Conservation (phyloP, 108 stramenopile genomes). For the Cyclotella atomus region DNA sequence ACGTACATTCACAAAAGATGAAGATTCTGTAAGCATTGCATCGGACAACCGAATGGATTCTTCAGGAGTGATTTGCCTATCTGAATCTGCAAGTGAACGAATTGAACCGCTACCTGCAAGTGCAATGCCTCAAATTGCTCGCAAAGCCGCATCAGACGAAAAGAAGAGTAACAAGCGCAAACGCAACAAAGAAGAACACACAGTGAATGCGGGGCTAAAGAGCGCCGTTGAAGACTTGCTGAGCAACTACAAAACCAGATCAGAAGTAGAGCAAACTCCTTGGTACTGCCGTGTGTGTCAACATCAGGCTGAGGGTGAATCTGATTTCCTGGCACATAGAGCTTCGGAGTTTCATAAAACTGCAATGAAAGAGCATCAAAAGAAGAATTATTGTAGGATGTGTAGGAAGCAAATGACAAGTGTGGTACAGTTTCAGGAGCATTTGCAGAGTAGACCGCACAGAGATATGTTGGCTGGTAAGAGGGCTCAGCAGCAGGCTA, state of each 20-base stretch:
- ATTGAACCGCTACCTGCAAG: slow-evolving; percentile 64
- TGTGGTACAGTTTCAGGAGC: slow-evolving; percentile 87
- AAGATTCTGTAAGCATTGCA: background rate
- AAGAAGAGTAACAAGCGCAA: slow-evolving; percentile 35
- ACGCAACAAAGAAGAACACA: slow-evolving; percentile 25
- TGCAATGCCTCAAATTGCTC: slow-evolving; percentile 51
- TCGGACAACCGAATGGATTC: background rate
- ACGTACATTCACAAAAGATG: slow-evolving; percentile 13
- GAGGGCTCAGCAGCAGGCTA: slow-evolving; percentile 45
- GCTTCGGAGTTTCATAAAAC: slow-evolving; percentile 73
- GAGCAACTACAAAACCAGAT: slow-evolving; percentile 71
- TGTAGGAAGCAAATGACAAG: slow-evolving; percentile 91
- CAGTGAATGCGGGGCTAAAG: slow-evolving; percentile 57
- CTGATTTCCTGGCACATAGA: slow-evolving; percentile 73
- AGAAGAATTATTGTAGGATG: slow-evolving; percentile 80
- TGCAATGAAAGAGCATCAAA: slow-evolving; percentile 74
- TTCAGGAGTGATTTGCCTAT: slow-evolving; percentile 62
- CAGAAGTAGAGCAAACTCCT: slow-evolving; percentile 73
- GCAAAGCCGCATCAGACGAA: slow-evolving; percentile 21
- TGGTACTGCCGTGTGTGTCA: slow-evolving; percentile 92
- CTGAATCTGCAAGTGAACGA: slow-evolving; percentile 61
- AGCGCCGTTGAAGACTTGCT: slow-evolving; percentile 83
- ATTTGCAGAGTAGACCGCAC: slow-evolving; percentile 82
- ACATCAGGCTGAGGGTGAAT: slow-evolving; percentile 64
- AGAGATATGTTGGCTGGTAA: slow-evolving; percentile 60